Base-by-base conservation (phyloP, 1,284 basidiomycete species). In the Puccinia hordei region DNA sequence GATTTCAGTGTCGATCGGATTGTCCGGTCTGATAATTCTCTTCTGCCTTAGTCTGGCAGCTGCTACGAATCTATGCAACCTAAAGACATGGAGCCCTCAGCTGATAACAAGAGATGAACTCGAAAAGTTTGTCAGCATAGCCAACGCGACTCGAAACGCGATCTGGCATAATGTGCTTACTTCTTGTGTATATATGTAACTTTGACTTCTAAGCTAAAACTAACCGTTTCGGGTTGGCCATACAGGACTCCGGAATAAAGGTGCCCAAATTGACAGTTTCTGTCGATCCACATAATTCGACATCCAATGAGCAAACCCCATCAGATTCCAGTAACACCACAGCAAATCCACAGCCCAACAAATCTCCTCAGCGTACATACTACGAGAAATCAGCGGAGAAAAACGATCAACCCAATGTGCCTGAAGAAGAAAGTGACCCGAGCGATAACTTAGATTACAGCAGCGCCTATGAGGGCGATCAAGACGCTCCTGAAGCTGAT, bases 161-260 rank as follows among this genome's bases (percentile, higher is more conserved):
- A 74, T 74, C 61, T 74, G 55, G 55, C 55, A 74, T 30, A 74
- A 74, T 61, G 73, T n/a, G n/a, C n/a, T n/a, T n/a, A n/a, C n/a
- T n/a, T n/a, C n/a, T n/a, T n/a, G n/a, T n/a, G n/a, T n/a, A n/a
- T 74, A 63, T 19, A 12, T 30, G 2, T 71, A 6, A 24, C 12
- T 6, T 73, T 6, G 9, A 15, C 24, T 24, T 9, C 38, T 2
- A 5, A 15, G 46, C 46, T 49, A 9, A 13, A 27, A 2, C 15
- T 27, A 12, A 24, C 30, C 9, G 33, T 30, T 22, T 17, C 30
- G n/a, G 30, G 30, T 5, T 2, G 24, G 33, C 38, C 15, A 19
- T 22, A 24, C 15, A 73, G 71, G 51, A 73, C 51, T 53, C 46
- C 41, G 71, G 71, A 22, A 15, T 30, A 33, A 17, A 73, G 35